Evolutionary conservation across 225 moss, liverwort and hornwort species (phyloP), one percentile per base, ranked within the genome.

Genomic region (Lunularia cruciata): DNA sequence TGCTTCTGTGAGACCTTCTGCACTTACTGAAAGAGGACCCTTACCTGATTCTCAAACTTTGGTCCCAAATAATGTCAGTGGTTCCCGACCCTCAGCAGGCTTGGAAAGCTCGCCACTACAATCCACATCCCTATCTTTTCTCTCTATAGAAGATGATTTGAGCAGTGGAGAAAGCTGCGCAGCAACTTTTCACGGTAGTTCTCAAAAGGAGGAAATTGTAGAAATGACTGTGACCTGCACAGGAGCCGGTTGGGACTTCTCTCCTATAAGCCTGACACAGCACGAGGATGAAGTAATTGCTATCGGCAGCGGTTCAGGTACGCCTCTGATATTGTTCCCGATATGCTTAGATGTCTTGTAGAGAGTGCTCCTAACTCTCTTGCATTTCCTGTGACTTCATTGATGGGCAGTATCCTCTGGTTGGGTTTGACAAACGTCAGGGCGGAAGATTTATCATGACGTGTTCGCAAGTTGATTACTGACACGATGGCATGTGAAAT

Each of bases 141-240:
- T 69, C 27, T 55, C 69, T 31, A 10, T 69, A 42, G 69, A 69
- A 39, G 69, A 69, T 55, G 37, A 55, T 20, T 57, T 69, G 55
- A 69, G 55, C 56, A 39, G 55, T 18, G 69, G 43, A 28, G 69
- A 69, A 69, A 71, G 61, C 48, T 70, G 28, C 42, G 71, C 47
- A 60, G 46, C 61, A 47, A 47, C 36, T 8, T 49, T 13, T 38
- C 58, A 23, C 18, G 57, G 58, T 55, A 22, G 28, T 38, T 54
- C 40, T 26, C 55, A 45, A n/a, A 60, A 71, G 35, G 71, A 71
- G 48, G 71, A 71, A 51, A 71, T 59, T 46, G 60, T 60, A 59
- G 60, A 71, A 61, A 60, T 59, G 34, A 60, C 71, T 48, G 60
- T 71, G 59, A 59, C 71, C 14, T 60, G 60, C 60, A 71, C 59